These are phyloP conservation scores for Leccinum pellstonianum DNA, from an alignment of 768 basidiomycete genomes.

Conservation along the genomic window DNA sequence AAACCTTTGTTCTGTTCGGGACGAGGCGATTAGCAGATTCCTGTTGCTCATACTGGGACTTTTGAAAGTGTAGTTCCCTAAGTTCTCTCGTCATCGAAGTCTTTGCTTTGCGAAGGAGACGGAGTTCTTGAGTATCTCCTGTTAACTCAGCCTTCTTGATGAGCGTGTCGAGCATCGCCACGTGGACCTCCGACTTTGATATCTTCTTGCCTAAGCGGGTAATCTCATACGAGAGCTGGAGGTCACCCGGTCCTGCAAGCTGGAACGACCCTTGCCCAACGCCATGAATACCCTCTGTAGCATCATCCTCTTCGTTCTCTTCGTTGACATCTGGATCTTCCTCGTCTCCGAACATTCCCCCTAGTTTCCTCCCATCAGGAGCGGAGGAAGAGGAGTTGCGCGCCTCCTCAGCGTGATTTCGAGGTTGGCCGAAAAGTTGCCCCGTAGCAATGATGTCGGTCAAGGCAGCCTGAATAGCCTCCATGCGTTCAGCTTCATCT, in stretches of 20 bases:
- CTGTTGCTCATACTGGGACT: slow-evolving; percentile 90
- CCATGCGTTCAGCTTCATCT: slow-evolving; percentile 83
- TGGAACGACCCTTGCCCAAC: slow-evolving; percentile 56
- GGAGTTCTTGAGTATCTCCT: slow-evolving; percentile 84
- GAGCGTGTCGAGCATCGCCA: slow-evolving; percentile 78
- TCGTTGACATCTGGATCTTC: slow-evolving; percentile 42
- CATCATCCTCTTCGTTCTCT: slow-evolving; percentile 45
- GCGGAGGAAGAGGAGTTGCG: slow-evolving; percentile 6
- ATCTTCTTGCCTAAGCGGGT: slow-evolving; percentile 74
- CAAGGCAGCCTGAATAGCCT: slow-evolving; percentile 93
- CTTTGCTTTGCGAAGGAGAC: slow-evolving; percentile 78
- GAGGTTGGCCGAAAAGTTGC: slow-evolving; percentile 41
- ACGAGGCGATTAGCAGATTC: slow-evolving; percentile 86
- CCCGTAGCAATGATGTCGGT: slow-evolving; percentile 94
- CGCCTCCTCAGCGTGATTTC: slow-evolving; percentile 9
- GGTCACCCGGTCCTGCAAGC: slow-evolving; percentile 84
- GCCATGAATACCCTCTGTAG: slow-evolving; percentile 18
- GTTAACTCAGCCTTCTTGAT: slow-evolving; percentile 95
- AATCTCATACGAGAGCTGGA: slow-evolving; percentile 87
- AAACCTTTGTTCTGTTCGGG: slow-evolving; percentile 80
- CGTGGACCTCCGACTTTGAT: slow-evolving; percentile 73
- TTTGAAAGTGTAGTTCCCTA: slow-evolving; percentile 84
- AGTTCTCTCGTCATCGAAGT: slow-evolving; percentile 79
- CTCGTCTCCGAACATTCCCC: slow-evolving; percentile 39
- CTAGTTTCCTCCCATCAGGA: slow-evolving; percentile 15